phyloP scores from a whole-genome alignment of 805 yeast species.

The Middelhovenomyces tepae region DNA sequence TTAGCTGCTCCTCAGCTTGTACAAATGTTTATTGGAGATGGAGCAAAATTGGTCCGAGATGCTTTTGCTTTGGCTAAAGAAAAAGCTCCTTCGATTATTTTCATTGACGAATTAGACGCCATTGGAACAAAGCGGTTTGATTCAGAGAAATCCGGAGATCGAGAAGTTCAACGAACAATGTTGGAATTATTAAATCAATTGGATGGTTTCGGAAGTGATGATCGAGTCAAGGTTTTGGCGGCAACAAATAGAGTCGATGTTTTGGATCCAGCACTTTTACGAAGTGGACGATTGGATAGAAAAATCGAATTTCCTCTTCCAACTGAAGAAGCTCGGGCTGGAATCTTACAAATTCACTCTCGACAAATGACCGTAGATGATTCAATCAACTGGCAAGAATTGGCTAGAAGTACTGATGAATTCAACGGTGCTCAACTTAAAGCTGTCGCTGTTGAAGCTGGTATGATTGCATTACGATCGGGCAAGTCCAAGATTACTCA shows the following conservation, averaged over 20 bases:
- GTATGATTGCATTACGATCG: conserved; percentile 96
- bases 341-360: conserved; percentile 93
- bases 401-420: conserved; percentile 96
- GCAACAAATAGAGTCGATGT: conserved; percentile 98
- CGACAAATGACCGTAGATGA: conserved; percentile 83
- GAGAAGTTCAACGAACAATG: conserved; percentile 99
- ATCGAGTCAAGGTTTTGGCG: conserved; percentile 92
- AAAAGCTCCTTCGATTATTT: conserved; percentile 95
- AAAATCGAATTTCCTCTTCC: conserved; percentile 98
- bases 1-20: conserved; percentile 97
- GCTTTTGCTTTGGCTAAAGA: conserved; percentile 97
- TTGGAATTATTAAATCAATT: conserved; percentile 92
- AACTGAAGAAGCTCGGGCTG: conserved; percentile 94
- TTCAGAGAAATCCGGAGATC: conserved; percentile 93
- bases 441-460: conserved; percentile 99
- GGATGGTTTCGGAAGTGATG: conserved; percentile 97
- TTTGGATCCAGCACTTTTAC: conserved; percentile 92
- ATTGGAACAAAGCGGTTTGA: conserved; percentile 98
- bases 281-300: conserved; percentile 97
- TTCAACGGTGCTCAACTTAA: conserved; percentile 98
- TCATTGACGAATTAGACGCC: conserved; percentile 97
- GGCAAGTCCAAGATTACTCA: conserved; percentile 88
- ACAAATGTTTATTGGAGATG: conserved; percentile 98
- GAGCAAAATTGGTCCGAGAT: conserved; percentile 94
- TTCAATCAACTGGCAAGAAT: conserved; percentile 93